Base-by-base conservation (phyloP, 2,329 filamentous ascomycete genomes). In the Alternaria ethzedia region DNA sequence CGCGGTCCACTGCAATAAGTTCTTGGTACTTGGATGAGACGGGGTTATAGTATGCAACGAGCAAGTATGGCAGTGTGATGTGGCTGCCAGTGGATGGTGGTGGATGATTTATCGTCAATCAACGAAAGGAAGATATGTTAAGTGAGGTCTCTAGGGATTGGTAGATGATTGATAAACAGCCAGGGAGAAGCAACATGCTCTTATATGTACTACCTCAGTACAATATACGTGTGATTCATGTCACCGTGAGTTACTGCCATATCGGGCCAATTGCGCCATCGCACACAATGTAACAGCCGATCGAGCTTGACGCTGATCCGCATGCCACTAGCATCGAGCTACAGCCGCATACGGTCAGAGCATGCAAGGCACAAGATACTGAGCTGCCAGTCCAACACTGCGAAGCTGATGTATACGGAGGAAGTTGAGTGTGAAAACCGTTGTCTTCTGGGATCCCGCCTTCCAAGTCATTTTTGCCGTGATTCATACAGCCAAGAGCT, bases 261-360 rank as follows among this genome's bases (percentile, higher is more conserved):
- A 66, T 43, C 36, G 49, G 54, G 54, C 23, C 49, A 59, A 73
- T 78, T 71, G 76, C 76, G 75, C 75, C 72, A 78, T 78, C 75
- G 76, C 76, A 78, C 75, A 76, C 75, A 74, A 78, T 78, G 56
- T 58, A 54, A 56, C 57, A 54, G 57, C 26, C 59, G 51, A 59
- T 57, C 63, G 23, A 43, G 6, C 59, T 32, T 58, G 28, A 44
- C 20, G 28, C 60, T 57, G 50, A 44, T 46, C 50, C 49, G 45
- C 43, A 60, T 61, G 25, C 23, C 7, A 52, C 45, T 51, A 58
- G 59, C 32, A 23, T 47, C 36, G 55, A 23, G 47, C 43, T 64
- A 47, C 57, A 59, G 44, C 59, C 55, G 41, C 56, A 65, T 52
- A 51, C 26, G 13, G 20, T 36, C 17, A 15, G 25, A 15, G 26